Conservation (phyloP, 306 rosid species). For the Geum urbanum region DNA sequence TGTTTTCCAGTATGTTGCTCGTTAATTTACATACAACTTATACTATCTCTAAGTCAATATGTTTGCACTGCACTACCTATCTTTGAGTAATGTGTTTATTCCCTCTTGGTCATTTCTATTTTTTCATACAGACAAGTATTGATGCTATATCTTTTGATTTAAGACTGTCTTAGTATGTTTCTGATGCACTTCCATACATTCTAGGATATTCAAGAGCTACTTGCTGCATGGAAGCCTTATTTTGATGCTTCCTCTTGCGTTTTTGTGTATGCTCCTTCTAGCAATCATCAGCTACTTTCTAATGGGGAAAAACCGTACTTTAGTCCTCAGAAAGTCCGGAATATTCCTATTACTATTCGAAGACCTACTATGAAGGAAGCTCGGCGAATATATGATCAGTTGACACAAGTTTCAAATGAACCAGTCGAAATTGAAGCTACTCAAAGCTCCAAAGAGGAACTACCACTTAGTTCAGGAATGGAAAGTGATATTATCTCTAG, state of each 20-base stretch:
- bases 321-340: slow-evolving; percentile 48
- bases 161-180: slow-evolving; percentile 4
- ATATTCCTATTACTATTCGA: slow-evolving; percentile 63
- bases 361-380: slow-evolving; percentile 93
- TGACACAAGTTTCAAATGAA: slow-evolving; percentile 58
- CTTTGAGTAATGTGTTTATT: background rate
- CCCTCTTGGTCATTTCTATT: background rate
- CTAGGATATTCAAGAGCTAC: slow-evolving; percentile 91
- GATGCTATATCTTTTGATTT: background rate
- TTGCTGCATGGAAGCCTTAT: slow-evolving; percentile 75
- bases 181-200: slow-evolving; percentile 27
- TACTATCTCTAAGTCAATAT: background rate
- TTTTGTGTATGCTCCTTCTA: slow-evolving; percentile 76
- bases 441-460: slow-evolving; percentile 23
- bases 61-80: background rate
- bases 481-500: slow-evolving; percentile 25
- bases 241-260: slow-evolving; percentile 71
- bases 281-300: slow-evolving; percentile 73
- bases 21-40: background rate
- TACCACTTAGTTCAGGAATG: slow-evolving; percentile 18
- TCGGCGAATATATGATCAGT: slow-evolving; percentile 60
- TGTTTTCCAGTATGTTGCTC: background rate
- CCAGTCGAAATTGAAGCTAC: slow-evolving; percentile 50
- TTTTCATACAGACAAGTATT: background rate
- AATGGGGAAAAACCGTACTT: slow-evolving; percentile 67